These are phyloP conservation scores for Sordariomycetes sp. DNA, from an alignment of 2,329 filamentous ascomycete species.

Conservation along the genomic window DNA sequence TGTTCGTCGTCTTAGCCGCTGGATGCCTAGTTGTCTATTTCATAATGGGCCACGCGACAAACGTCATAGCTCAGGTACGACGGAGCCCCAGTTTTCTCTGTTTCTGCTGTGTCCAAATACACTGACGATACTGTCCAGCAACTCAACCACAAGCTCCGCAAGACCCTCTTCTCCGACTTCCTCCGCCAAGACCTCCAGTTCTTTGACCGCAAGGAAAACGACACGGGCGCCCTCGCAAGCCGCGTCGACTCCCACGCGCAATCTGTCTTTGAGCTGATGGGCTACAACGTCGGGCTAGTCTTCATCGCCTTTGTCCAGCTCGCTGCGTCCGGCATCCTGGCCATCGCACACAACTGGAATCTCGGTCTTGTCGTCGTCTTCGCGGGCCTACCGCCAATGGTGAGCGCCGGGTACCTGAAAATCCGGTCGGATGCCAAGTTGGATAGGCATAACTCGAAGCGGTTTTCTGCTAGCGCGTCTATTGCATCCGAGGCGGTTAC, in stretches of 20 bases:
- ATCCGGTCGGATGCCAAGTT: slow-evolving; percentile 34
- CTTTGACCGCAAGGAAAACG: slow-evolving; percentile 23
- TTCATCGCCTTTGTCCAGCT: slow-evolving; percentile 31
- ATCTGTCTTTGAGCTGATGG: slow-evolving; percentile 29
- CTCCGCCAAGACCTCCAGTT: slow-evolving; percentile 40
- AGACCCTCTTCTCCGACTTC: slow-evolving; percentile 33
- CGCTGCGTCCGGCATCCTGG: slow-evolving; percentile 28
- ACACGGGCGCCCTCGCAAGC: slow-evolving; percentile 22
- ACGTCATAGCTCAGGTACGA: slow-evolving; percentile 20
- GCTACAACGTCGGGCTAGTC: slow-evolving; percentile 32
- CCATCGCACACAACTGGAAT: slow-evolving; percentile 33
- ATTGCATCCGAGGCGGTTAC: slow-evolving; percentile 35
- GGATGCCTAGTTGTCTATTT: slow-evolving; percentile 30
- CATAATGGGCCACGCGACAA: slow-evolving; percentile 20
- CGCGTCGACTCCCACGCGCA: slow-evolving; percentile 16
- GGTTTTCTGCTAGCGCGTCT: slow-evolving; percentile 31
- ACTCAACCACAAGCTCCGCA: slow-evolving; percentile 14
- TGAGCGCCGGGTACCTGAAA: slow-evolving; percentile 29
- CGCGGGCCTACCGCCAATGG: slow-evolving; percentile 28
- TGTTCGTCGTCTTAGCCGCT: slow-evolving; percentile 41
- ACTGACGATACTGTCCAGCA: background rate
- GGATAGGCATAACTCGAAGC: slow-evolving; percentile 25
- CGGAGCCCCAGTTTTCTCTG: slow-evolving; percentile 12
- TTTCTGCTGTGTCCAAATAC: background rate
- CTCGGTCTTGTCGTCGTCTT: slow-evolving; percentile 32